Percentiles rank a stretch among this genome's conserved stretches.
These are phyloP conservation scores for Allium sativum DNA, from an alignment of 106 monocot genomes.

Conservation along the genomic window DNA sequence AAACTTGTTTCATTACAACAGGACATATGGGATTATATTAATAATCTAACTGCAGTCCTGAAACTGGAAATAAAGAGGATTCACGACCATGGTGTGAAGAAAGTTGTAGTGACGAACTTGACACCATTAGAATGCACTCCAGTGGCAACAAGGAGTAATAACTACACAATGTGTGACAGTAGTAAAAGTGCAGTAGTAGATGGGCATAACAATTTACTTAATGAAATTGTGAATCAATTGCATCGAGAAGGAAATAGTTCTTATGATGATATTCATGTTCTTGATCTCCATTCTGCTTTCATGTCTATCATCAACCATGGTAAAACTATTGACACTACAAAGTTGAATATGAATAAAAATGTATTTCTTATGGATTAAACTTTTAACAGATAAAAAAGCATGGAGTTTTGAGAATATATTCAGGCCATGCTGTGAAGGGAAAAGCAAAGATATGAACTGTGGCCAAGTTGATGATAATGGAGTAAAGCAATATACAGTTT, in stretches of 20 bases:
- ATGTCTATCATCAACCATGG: conserved; percentile 10
- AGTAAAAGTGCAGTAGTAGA: background rate
- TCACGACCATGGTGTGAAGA: background rate
- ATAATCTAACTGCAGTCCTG: background rate
- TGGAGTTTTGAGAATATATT: conserved; percentile 9
- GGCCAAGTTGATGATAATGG: conserved; percentile 11
- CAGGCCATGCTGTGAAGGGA: conserved; percentile 18
- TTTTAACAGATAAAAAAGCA: background rate
- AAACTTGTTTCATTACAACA: background rate
- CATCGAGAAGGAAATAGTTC: background rate
- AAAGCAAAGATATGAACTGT: conserved; percentile 1
- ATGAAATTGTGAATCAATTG: background rate
- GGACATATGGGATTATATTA: conserved; percentile 3
- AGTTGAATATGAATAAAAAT: background rate
- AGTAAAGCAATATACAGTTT: conserved; percentile 11
- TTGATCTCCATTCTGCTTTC: conserved; percentile 16
- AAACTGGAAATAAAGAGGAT: conserved; percentile 5
- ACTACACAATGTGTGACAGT: conserved; percentile 2
- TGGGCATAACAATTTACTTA: conserved; percentile 2
- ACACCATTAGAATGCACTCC: conserved; percentile 10
- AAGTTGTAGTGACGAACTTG: conserved; percentile 9
- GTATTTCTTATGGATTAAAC: background rate
- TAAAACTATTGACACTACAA: background rate
- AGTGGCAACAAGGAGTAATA: background rate
- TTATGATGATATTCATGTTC: background rate